Evolutionary conservation across 495 filamentous ascomycete genomes (phyloP).

Genomic region (Chaetomidium leptoderma): DNA sequence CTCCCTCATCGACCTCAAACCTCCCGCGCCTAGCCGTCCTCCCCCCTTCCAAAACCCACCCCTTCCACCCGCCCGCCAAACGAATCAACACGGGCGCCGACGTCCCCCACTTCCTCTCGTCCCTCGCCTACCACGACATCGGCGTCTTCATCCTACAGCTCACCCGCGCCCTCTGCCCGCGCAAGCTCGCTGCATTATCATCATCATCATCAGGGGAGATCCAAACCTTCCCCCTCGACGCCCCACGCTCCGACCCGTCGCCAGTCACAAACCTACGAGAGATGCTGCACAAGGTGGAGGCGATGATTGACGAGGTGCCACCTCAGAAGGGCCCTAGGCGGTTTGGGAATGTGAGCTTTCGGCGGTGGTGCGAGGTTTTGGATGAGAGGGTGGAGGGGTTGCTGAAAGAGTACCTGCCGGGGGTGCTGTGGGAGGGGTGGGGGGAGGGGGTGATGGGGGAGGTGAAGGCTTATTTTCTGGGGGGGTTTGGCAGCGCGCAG

Average conservation of each 20-base stretch:
- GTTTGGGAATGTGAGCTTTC: constrained; percentile 88
- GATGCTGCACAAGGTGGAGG: constrained; percentile 57
- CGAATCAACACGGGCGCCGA: constrained; percentile 76
- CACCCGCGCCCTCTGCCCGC: constrained; percentile 80
- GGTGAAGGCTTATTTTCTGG: constrained; percentile 73
- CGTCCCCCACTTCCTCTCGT: constrained; percentile 69
- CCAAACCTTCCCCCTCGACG: constrained; percentile 46
- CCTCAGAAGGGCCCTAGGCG: constrained; percentile 79
- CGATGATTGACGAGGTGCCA: constrained; percentile 70
- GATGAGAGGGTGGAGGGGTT: constrained; percentile 54
- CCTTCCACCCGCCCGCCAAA: constrained; percentile 60
- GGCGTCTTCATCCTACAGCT: constrained; percentile 83
- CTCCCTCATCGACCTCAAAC: background rate
- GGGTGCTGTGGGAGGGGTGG: constrained; percentile 7
- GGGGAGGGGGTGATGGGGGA: constrained; percentile 45
- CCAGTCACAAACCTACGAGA: constrained; percentile 60
- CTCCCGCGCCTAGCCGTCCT: constrained; percentile 34
- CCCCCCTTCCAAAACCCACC: constrained; percentile 34
- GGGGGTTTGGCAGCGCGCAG: constrained; percentile 82
- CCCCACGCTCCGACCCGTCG: constrained; percentile 27
- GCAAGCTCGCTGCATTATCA: constrained; percentile 27
- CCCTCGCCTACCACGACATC: constrained; percentile 79
- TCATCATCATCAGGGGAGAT: too few species aligned
- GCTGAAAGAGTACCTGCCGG: constrained; percentile 50
- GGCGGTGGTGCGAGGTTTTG: constrained; percentile 71